phyloP scores from a whole-genome alignment of 257 asterid genomes.

The Solanum sejunctum region DNA sequence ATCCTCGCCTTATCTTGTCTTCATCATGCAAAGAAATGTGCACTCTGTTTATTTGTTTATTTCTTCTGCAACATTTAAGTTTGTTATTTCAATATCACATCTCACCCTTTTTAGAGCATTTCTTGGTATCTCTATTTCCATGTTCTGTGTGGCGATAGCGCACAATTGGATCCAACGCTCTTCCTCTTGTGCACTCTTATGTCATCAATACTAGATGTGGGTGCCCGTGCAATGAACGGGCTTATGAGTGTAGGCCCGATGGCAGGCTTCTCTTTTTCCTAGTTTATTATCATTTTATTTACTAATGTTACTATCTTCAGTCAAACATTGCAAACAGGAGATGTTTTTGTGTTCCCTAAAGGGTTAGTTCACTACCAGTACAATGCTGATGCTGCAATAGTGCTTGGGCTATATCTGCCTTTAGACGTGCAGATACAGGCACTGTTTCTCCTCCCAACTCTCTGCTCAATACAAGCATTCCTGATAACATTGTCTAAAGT shows the following conservation, averaged over 20 bases:
- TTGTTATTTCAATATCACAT: neutral
- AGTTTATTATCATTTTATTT: neutral
- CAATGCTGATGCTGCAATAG: too few relatives aligned
- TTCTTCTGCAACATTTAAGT: neutral
- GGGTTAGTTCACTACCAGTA: too few relatives aligned
- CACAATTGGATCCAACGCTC: neutral
- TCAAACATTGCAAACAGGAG: too few relatives aligned
- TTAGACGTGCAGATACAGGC: too few relatives aligned
- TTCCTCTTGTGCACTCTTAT: neutral
- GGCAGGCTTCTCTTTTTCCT: neutral
- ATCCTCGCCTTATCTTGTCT: neutral
- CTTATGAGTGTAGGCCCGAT: neutral
- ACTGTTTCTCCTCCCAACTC: too few relatives aligned
- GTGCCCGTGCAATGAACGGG: neutral
- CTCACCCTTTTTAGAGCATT: neutral
- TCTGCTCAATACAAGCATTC: too few relatives aligned
- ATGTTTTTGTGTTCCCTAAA: too few relatives aligned
- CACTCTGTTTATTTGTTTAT: neutral
- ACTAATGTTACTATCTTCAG: neutral
- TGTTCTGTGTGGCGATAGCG: neutral
- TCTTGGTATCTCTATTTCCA: neutral
- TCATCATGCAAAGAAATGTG: neutral
- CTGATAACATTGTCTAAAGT: too few relatives aligned
- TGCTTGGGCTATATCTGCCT: too few relatives aligned
- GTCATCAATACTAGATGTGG: neutral